Conservation (phyloP, 139 green algal species). For the Coelastrella sp. region DNA sequence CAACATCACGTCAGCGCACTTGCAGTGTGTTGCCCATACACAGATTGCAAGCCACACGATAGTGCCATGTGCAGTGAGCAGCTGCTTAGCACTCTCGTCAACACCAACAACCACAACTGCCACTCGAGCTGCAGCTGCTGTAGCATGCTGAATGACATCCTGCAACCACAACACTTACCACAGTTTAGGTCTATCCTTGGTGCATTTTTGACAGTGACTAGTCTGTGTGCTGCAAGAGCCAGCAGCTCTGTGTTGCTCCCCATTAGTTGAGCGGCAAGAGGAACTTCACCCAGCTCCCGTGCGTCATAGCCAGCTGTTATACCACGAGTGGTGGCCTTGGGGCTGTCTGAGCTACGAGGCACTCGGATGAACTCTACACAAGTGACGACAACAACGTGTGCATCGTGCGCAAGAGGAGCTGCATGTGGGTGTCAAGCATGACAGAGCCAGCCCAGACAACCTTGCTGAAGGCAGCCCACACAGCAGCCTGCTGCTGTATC, state of each 20-base stretch:
- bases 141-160: background rate
- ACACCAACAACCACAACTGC: background rate
- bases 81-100: background rate
- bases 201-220: constrained; percentile 55
- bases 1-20: background rate
- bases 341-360: constrained; percentile 46
- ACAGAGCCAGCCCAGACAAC: background rate
- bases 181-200: constrained; percentile 83
- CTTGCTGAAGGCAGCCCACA: background rate
- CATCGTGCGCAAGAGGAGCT: background rate
- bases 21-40: background rate
- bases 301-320: constrained; percentile 57
- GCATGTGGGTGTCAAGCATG: background rate
- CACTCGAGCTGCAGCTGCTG: background rate
- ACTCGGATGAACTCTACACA: constrained; percentile 77
- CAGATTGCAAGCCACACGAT: background rate
- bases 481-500: background rate
- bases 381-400: background rate
- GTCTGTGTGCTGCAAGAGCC: constrained; percentile 54
- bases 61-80: background rate
- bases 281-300: constrained; percentile 59
- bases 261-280: constrained; percentile 76
- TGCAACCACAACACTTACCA: constrained; percentile 51
- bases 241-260: constrained; percentile 60
- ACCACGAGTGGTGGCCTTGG: constrained; percentile 45